phyloP scores from a whole-genome alignment of 257 asterid species.

The Eucommia ulmoides region DNA sequence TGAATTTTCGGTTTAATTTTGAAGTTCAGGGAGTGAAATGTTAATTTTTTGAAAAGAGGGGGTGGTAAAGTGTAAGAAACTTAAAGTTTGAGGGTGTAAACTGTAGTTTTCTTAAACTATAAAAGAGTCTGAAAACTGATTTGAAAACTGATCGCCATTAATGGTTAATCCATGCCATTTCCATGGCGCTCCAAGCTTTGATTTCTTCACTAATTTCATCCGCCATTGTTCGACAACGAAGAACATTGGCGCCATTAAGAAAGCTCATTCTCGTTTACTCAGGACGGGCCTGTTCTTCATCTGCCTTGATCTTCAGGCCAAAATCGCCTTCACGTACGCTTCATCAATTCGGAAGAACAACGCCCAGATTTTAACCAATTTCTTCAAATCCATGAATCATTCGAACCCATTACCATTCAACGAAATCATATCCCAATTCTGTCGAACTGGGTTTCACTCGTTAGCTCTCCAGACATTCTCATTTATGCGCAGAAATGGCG shows the following conservation, averaged over 20 bases:
- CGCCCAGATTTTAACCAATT: slow-evolving; percentile 18
- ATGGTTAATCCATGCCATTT: too few relatives aligned
- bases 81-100: too few relatives aligned
- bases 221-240: too few relatives aligned
- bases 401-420: slow-evolving; percentile 54
- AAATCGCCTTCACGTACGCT: slow-evolving; percentile 34
- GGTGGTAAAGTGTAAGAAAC: too few relatives aligned
- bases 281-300: slow-evolving; percentile 39
- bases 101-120: too few relatives aligned
- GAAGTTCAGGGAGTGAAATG: too few relatives aligned
- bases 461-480: slow-evolving; percentile 45
- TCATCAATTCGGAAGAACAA: slow-evolving; percentile 12
- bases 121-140: too few relatives aligned
- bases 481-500: slow-evolving; percentile 50
- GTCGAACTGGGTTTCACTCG: slow-evolving; percentile 35
- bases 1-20: too few relatives aligned
- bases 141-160: too few relatives aligned
- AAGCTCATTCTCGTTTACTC: slow-evolving; percentile 36
- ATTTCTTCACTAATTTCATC: too few relatives aligned
- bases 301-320: slow-evolving; percentile 49
- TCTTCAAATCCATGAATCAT: slow-evolving; percentile 40
- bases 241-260: slow-evolving; percentile 31
- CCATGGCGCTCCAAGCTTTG: too few relatives aligned
- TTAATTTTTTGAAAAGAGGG: too few relatives aligned
- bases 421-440: slow-evolving; percentile 58